Evolutionary conservation across 495 filamentous ascomycete genomes (phyloP).

Genomic region (Gamarada debralockiae): DNA sequence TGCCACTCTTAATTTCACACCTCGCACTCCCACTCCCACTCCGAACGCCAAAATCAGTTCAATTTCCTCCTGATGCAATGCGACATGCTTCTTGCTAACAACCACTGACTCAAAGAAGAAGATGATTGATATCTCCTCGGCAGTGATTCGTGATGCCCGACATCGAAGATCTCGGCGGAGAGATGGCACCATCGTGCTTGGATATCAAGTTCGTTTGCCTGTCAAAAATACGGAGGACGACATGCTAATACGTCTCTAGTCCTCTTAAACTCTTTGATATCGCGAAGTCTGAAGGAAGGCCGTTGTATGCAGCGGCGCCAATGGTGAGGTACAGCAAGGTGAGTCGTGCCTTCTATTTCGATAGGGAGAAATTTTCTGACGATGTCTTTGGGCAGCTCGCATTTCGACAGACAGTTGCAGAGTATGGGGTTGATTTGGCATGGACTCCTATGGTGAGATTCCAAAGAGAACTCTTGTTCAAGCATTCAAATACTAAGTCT

Average conservation of each 20-base stretch:
- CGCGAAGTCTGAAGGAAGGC: conserved; percentile 45
- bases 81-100: too few species aligned
- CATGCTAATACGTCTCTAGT: conserved; percentile 26
- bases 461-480: not conserved
- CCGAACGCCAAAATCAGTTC: too few species aligned
- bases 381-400: conserved; percentile 44
- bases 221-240: not conserved
- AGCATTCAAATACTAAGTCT: not conserved
- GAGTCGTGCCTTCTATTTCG: not conserved
- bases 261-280: conserved; percentile 55
- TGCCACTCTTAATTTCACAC: too few species aligned
- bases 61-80: too few species aligned
- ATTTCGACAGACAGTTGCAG: conserved; percentile 56
- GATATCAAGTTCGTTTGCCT: conserved; percentile 11
- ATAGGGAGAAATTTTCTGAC: conserved; percentile 3
- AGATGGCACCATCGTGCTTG: conserved; percentile 2
- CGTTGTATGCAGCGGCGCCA: conserved; percentile 57
- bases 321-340: conserved; percentile 66
- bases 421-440: conserved; percentile 57
- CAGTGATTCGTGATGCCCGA: conserved; percentile 4
- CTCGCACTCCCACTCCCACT: too few species aligned
- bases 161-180: conserved; percentile 1
- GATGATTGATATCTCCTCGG: not conserved
- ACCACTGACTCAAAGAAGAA: not conserved
- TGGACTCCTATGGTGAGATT: conserved; percentile 59